Evolutionary conservation across 108 stramenopile genomes (phyloP), one percentile per base, ranked within the genome.

Genomic region (Discostella stelligeroides): DNA sequence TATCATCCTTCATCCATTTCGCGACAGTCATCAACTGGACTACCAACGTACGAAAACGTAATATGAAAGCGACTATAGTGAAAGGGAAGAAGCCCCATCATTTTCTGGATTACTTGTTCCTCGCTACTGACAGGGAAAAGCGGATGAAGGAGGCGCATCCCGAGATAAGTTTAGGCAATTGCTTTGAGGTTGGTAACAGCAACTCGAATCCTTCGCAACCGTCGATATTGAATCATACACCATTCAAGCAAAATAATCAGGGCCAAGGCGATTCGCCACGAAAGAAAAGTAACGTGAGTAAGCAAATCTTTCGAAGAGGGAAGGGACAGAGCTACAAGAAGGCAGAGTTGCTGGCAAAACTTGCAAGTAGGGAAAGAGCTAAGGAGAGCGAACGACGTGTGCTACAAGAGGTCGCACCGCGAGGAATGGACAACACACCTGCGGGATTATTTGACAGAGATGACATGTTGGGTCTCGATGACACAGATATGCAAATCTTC

Each of bases 21-120:
- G 68, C 28, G 6, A 34, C 34, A 34, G 71, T 84, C 2, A 23
- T 79, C 15, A 85, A 85, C 30, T 88, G 87, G 87, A 72, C 76
- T 0, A 79, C 87, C 14, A 84, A 79, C 60, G 80, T 83, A 24
- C 66, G 87, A 15, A 85, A 79, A 57, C 75, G 87, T 20, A 85
- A 88, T 46, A 39, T 81, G 20, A 85, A 85, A 56, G 82, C 72
- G 8, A 75, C 81, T 0, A 59, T 84, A 13, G 76, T 82, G 28
- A 51, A 48, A 21, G 73, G 70, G 17, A 85, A 82, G 66, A 88
- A 84, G 59, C 87, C 87, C 11, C 82, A 83, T 40, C 84, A 88
- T 69, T 88, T 88, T 45, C 45, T 85, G 15, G 75, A 76, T 42
- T 88, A 81, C 70, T 38, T 88, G 21, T 88, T 88, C 47, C 68